A percentile compares a stretch with the other conserved stretches of the same genome.
Conservation (phyloP, 352 stramenopile species). For the Phytophthora hybrid region DNA sequence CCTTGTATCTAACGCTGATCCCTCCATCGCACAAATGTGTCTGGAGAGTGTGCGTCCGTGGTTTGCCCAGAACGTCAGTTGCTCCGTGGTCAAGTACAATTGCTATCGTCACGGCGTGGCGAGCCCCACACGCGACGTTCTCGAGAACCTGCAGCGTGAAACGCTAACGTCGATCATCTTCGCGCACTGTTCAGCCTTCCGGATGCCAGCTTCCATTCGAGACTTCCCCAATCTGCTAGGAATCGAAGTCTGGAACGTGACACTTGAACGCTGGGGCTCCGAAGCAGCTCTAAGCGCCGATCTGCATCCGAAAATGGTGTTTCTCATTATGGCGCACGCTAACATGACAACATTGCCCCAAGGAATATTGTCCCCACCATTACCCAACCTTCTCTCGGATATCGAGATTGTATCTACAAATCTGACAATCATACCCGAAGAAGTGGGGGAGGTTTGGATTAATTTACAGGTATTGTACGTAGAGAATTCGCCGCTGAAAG, state of each 20-base stretch:
- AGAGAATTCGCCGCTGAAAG: not conserved
- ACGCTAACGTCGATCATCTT: constrained; percentile 42
- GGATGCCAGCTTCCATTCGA: constrained; percentile 36
- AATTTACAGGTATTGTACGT: not conserved
- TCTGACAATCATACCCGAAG: not conserved
- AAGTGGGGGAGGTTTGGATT: not conserved
- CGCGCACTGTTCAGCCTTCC: constrained; percentile 45
- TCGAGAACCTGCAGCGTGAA: constrained; percentile 33
- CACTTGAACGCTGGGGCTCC: constrained; percentile 39
- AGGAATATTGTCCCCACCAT: not conserved
- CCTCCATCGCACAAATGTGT: constrained; percentile 12
- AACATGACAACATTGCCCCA: not conserved
- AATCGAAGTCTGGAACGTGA: constrained; percentile 67
- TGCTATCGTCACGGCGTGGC: constrained; percentile 29
- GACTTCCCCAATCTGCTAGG: constrained; percentile 52
- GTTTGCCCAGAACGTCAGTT: constrained; percentile 41
- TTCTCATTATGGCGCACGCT: not conserved
- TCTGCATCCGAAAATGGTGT: constrained; percentile 32
- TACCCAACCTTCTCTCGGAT: not conserved
- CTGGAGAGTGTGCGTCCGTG: constrained; percentile 38
- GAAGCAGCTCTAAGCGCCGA: constrained; percentile 41
- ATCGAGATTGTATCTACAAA: not conserved
- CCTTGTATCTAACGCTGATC: not conserved
- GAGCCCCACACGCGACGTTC: not conserved
- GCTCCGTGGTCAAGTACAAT: constrained; percentile 44